Base-by-base conservation (phyloP, 2,329 filamentous ascomycete genomes). In the Colletotrichum kahawae region DNA sequence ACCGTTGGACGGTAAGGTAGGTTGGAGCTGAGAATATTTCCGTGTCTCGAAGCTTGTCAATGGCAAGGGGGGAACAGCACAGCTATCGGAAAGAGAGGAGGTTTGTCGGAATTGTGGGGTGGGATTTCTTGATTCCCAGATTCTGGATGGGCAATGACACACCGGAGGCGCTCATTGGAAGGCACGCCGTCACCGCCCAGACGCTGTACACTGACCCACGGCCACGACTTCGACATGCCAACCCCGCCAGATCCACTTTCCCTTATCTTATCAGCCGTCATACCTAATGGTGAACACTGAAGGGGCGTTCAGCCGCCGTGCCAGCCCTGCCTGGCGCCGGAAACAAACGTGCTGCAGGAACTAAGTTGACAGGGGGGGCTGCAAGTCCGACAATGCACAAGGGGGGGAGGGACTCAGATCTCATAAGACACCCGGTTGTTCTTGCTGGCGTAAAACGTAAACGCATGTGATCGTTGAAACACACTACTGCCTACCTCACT, bases 271-370 rank as follows among this genome's bases (percentile, higher is more conserved):
- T 74, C 71, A 24, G 27, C 27, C 51, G 14, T 29, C 21, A 18
- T 34, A 38, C 14, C 14, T 16, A 43, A 43, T 43, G 18, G 13
- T 7, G 57, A 24, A 24, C 24, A 24, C 24, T 24, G 24, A 21
- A n/a, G 36, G 24, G 51, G 65, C 65, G 33, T 4, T 33, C 66
- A 70, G 71, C 27, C 60, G 51, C 48, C 7, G 18, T 65, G 29
- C 67, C 65, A 72, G 64, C 74, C 70, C 74, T 76, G 74, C 59
- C 18, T 51, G 43, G 43, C 43, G 48, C 66, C 66, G 65, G 71
- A 68, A 74, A 60, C 63, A 63, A 72, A 68, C 56, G 62, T 68
- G 74, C 70, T 76, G 74, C 75, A 77, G 73, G 75, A 76, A 76
- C 65, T 51, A 51, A 51, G 34, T 76, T 69, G 31, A 43, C 59